phyloP scores from a whole-genome alignment of 1,139 yeast genomes.

The Pneumocystis wakefieldiae region DNA sequence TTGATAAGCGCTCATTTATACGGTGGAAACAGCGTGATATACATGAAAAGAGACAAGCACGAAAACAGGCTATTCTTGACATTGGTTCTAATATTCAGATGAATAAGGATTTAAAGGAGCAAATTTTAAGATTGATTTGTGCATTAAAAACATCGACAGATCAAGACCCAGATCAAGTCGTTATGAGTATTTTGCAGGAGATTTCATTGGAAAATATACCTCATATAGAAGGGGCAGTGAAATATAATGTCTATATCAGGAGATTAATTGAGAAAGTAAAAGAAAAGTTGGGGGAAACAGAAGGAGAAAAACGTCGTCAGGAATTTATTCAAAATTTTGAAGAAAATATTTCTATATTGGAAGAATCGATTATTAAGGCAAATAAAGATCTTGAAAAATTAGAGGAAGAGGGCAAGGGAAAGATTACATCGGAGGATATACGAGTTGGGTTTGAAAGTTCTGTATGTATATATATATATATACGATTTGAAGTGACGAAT shows the following conservation, averaged over 20 bases:
- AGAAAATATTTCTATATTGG: conserved; percentile 24
- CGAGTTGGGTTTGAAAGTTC: conserved; percentile 56
- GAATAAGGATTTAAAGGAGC: conserved; percentile 57
- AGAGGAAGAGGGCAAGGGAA: conserved; percentile 51
- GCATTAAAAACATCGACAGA: conserved; percentile 14
- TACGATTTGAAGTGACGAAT: not conserved
- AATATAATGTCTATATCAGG: conserved; percentile 85
- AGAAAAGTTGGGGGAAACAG: conserved; percentile 36
- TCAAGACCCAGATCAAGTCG: conserved; percentile 5
- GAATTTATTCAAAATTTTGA: conserved; percentile 19
- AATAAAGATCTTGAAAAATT: conserved; percentile 51
- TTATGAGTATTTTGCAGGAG: conserved; percentile 22
- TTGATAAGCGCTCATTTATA: conserved; percentile 82
- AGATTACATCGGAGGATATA: conserved; percentile 79
- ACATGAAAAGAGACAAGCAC: conserved; percentile 75
- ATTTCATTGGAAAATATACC: conserved; percentile 21
- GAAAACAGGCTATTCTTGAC: conserved; percentile 61
- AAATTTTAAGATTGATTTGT: conserved; percentile 51
- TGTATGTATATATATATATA: not conserved
- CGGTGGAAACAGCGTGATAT: conserved; percentile 96
- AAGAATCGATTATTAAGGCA: conserved; percentile 38
- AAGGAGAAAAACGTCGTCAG: conserved; percentile 14
- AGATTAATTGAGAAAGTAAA: conserved; percentile 61
- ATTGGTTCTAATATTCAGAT: conserved; percentile 59
- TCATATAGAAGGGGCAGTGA: conserved; percentile 52